Conservation (phyloP, 1,139 yeast species). For the Blastobotrys elegans region DNA sequence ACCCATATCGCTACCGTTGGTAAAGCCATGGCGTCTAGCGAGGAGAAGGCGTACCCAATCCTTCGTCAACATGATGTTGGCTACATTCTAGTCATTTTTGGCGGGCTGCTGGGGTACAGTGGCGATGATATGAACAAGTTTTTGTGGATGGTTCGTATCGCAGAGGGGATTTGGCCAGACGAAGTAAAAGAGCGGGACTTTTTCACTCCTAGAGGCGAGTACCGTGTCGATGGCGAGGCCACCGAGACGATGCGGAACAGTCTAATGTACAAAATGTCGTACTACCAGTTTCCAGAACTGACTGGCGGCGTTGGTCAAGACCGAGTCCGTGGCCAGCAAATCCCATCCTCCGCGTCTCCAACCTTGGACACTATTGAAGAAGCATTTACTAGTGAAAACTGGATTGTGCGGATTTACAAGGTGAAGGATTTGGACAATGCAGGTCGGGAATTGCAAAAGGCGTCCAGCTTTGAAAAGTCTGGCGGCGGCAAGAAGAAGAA, state of each 20-base stretch:
- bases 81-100: slow-evolving; percentile 87
- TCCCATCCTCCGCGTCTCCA: slow-evolving; percentile 51
- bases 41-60: slow-evolving; percentile 83
- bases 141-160: slow-evolving; percentile 97
- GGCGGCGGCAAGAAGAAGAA: slow-evolving; percentile 19
- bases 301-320: slow-evolving; percentile 68
- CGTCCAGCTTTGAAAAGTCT: slow-evolving; percentile 31
- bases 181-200: slow-evolving; percentile 81
- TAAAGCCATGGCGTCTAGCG: slow-evolving; percentile 90
- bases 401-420: slow-evolving; percentile 94
- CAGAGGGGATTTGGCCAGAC: slow-evolving; percentile 99
- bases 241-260: slow-evolving; percentile 81
- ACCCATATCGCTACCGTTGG: slow-evolving; percentile 99
- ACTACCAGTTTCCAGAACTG: slow-evolving; percentile 76
- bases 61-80: slow-evolving; percentile 92
- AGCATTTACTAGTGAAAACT: slow-evolving; percentile 91
- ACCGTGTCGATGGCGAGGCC: slow-evolving; percentile 78
- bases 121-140: slow-evolving; percentile 98
- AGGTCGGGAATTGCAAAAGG: slow-evolving; percentile 57
- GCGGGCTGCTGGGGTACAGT: slow-evolving; percentile 88
- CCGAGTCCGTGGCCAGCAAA: slow-evolving; percentile 80
- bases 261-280: slow-evolving; percentile 92
- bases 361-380: slow-evolving; percentile 79
- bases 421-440: slow-evolving; percentile 84
- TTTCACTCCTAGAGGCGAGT: slow-evolving; percentile 84